phyloP scores from a whole-genome alignment of 2,329 filamentous ascomycete genomes.

The Exophiala oligosperma region DNA sequence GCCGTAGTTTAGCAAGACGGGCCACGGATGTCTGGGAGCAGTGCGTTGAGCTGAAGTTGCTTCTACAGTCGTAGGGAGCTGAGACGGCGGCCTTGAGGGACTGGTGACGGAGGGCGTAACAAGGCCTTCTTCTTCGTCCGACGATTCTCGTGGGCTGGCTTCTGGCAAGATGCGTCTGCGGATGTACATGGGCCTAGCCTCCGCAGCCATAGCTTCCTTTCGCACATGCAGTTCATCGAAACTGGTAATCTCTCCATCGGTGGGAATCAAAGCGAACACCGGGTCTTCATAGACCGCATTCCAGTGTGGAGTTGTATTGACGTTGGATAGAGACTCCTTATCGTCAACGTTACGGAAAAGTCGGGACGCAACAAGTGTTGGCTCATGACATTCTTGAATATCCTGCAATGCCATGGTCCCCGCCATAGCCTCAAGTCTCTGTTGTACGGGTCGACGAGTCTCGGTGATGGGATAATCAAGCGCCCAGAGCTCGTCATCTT shows the following conservation, averaged over 20 bases:
- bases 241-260: not conserved
- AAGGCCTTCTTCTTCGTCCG: slow-evolving; percentile 1
- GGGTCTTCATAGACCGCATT: slow-evolving; percentile 8
- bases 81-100: not conserved
- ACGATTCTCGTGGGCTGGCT: not conserved
- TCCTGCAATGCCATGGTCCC: slow-evolving; percentile 7
- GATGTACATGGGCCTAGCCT: not conserved
- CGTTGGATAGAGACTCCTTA: not conserved
- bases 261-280: slow-evolving; percentile 5
- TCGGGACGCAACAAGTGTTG: slow-evolving; percentile 5
- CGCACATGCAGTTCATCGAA: slow-evolving; percentile 8
- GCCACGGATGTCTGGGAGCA: too few species aligned
- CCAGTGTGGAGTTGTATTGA: slow-evolving; percentile 7
- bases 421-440: slow-evolving; percentile 9
- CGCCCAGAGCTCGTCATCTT: not conserved
- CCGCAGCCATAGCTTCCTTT: not conserved
- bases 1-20: too few species aligned
- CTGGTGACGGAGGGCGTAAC: not conserved
- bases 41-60: not conserved
- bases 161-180: not conserved
- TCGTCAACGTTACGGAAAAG: slow-evolving; percentile 10
- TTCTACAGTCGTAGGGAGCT: not conserved
- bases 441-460: slow-evolving; percentile 1
- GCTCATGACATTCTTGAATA: not conserved
- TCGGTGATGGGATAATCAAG: slow-evolving; percentile 1